Conservation (phyloP, 306 rosid genomes). For the Vigna radiata region DNA sequence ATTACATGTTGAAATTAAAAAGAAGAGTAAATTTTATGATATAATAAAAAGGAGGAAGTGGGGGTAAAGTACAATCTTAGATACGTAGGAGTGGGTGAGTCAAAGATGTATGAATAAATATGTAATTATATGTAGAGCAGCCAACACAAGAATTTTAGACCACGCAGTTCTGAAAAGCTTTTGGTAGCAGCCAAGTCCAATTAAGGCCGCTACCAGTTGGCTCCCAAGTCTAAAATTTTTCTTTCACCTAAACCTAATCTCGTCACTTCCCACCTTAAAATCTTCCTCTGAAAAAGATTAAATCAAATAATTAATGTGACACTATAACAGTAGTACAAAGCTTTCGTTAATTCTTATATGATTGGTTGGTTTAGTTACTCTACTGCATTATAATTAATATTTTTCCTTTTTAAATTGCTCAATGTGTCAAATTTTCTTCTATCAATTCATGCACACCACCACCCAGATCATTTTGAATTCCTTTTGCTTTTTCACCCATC, state of each 20-base stretch:
- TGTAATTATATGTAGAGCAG: background rate
- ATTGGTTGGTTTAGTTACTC: background rate
- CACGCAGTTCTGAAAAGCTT: conserved; percentile 45
- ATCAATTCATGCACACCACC: conserved; percentile 38
- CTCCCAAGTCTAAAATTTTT: conserved; percentile 32
- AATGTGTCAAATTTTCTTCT: conserved; percentile 30
- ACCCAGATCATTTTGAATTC: background rate
- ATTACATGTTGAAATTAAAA: background rate
- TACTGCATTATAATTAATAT: conserved; percentile 31
- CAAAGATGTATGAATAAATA: conserved; percentile 28
- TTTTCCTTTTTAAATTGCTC: background rate
- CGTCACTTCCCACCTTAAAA: conserved; percentile 43
- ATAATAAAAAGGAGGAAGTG: background rate
- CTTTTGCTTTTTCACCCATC: conserved; percentile 38
- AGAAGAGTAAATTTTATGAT: background rate
- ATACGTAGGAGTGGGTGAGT: conserved; percentile 31
- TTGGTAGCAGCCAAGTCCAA: conserved; percentile 45
- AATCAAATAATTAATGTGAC: conserved; percentile 1
- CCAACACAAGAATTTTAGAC: conserved; percentile 9
- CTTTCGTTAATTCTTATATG: background rate
- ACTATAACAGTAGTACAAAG: background rate
- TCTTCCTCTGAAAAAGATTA: background rate
- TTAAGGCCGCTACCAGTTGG: conserved; percentile 64
- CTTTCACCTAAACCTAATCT: conserved; percentile 38
- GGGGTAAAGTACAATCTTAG: conserved; percentile 5